A percentile compares a stretch with the other conserved stretches of the same genome.
Conservation (phyloP, 768 basidiomycete species). For the Rhodocollybia butyracea region DNA sequence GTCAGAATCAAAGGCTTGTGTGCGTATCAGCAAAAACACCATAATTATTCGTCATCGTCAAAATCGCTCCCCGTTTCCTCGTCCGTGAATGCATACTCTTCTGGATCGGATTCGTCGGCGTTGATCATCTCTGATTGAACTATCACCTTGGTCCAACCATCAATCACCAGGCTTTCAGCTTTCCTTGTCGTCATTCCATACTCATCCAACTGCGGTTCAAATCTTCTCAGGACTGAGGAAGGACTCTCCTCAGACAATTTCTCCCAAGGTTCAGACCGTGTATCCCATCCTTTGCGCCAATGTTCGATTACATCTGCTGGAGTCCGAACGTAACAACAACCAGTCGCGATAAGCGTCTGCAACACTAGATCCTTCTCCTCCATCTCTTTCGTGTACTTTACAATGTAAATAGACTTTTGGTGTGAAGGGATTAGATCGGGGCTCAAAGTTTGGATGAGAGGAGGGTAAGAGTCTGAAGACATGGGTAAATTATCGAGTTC, state of each 20-base stretch:
- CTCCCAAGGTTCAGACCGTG: not conserved
- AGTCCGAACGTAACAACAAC: constrained; percentile 2
- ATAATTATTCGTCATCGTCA: not conserved
- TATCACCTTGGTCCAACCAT: constrained; percentile 2
- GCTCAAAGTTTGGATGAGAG: not conserved
- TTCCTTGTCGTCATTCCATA: not conserved
- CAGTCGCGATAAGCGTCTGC: not conserved
- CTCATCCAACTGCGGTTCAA: not conserved
- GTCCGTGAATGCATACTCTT: not conserved
- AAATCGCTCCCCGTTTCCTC: not conserved
- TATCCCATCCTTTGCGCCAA: not conserved
- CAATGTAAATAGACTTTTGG: constrained; percentile 5
- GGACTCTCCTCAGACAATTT: not conserved
- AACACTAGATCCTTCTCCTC: constrained; percentile 1
- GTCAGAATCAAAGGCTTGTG: too few species aligned
- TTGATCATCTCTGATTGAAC: constrained; percentile 5
- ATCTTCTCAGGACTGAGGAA: not conserved
- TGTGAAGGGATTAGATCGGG: not conserved
- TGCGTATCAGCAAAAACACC: too few species aligned
- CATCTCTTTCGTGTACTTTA: constrained; percentile 6
- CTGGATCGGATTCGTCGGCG: not conserved
- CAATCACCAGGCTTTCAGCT: not conserved
- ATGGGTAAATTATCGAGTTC: not conserved
- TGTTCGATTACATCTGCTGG: not conserved
- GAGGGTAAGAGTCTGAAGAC: not conserved